Evolutionary conservation across 1,284 basidiomycete genomes (phyloP), one percentile per base, ranked within the genome.

Genomic region (Schizophyllum commune): DNA sequence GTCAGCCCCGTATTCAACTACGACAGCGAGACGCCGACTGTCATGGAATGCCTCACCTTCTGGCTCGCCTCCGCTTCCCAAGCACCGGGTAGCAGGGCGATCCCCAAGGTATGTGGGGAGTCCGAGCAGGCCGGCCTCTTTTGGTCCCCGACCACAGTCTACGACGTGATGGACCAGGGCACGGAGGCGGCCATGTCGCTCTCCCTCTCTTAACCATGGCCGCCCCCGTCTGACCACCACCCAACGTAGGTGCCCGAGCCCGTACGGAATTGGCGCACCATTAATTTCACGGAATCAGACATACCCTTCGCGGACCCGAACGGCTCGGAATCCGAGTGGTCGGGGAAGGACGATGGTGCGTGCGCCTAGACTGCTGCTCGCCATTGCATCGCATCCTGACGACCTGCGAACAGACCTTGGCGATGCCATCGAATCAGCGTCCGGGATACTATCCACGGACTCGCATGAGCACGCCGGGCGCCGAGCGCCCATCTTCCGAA

Each of bases 21-120:
- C 64, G 70, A 80, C 65, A 65, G 70, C 22, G 62, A 65, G 52
- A 69, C 66, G 15, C 83, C 81, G 15, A 77, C 79, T 17, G 73
- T 85, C 52, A 64, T 80, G 57, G 79, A 84, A 69, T 71, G 73
- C 61, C 67, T 86, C 21, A 68, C 75, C 5, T 84, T 77, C 65
- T 86, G 83, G 84, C 67, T 81, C 55, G 74, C 74, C 54, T 81
- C 82, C 56, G 77, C 81, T 3, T 78, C 80, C 75, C 72, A 70
- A 0, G 66, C 76, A 52, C 65, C 71, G 17, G 77, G 74, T 21
- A 74, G 74, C 51, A 75, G 74, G 55, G 61, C 62, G 15, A 70
- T 76, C 52, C 81, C 78, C 13, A 74, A 79, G 71, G 79, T 82
- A 64, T 64, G 79, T 71, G 62, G 65, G 55, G 74, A 76, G 59